These are phyloP conservation scores for Peterozyma xylosa DNA, from an alignment of 805 yeast species.

Conservation along the genomic window DNA sequence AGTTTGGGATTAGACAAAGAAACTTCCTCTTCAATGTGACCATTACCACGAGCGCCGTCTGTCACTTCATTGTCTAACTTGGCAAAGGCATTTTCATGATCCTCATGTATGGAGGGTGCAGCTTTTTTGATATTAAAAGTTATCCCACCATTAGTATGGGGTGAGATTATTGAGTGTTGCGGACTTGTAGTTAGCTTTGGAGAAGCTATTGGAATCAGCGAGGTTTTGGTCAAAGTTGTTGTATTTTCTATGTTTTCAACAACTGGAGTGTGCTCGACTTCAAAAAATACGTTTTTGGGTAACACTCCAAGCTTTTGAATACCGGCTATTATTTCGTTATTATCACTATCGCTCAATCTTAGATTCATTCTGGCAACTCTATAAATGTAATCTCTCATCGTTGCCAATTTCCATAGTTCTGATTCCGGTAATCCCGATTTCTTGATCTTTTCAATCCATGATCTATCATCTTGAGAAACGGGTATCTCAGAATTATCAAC, in stretches of 20 bases:
- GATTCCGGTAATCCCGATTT: constrained; percentile 65
- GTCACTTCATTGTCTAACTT: constrained; percentile 25
- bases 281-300: constrained; percentile 48
- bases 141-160: constrained; percentile 10
- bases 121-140: constrained; percentile 19
- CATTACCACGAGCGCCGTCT: constrained; percentile 8
- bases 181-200: not conserved
- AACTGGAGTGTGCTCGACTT: constrained; percentile 22
- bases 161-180: constrained; percentile 8
- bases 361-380: constrained; percentile 38
- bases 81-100: constrained; percentile 34
- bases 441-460: constrained; percentile 66
- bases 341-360: constrained; percentile 3
- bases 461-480: constrained; percentile 56
- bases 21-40: constrained; percentile 1
- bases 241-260: not conserved
- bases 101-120: constrained; percentile 28
- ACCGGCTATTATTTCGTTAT: constrained; percentile 13
- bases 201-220: constrained; percentile 1
- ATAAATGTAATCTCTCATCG: constrained; percentile 58
- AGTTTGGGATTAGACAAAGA: not conserved
- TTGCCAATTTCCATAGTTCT: constrained; percentile 80
- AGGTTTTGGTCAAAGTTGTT: constrained; percentile 3
- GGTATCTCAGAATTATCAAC: constrained; percentile 38
- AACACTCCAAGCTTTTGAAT: constrained; percentile 27